These are phyloP conservation scores for Talaromyces sp. DNA, from an alignment of 2,329 filamentous ascomycete species.

Conservation along the genomic window DNA sequence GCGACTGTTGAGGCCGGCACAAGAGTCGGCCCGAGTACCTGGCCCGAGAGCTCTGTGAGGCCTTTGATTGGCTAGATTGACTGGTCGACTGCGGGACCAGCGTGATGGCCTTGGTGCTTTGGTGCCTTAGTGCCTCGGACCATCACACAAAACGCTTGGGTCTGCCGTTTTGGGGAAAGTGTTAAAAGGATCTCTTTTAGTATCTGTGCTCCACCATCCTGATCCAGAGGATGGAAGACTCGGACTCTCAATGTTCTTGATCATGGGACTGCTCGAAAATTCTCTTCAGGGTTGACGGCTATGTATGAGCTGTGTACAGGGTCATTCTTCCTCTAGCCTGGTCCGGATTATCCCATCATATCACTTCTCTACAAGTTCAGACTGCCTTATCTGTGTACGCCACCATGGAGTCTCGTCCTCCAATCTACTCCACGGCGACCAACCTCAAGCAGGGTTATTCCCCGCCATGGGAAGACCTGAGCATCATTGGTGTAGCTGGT, in stretches of 20 bases:
- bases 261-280: not conserved
- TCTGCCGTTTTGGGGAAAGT: slow-evolving; percentile 14
- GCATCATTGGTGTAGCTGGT: slow-evolving; percentile 93
- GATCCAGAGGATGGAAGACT: not conserved
- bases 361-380: not conserved
- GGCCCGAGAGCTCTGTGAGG: not conserved
- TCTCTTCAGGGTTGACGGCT: slow-evolving; percentile 8
- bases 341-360: not conserved
- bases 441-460: slow-evolving; percentile 62
- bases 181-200: slow-evolving; percentile 6
- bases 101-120: not conserved
- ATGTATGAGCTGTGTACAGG: slow-evolving; percentile 13
- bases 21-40: slow-evolving; percentile 17
- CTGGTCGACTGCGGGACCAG: not conserved
- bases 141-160: not conserved
- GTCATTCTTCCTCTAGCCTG: slow-evolving; percentile 14
- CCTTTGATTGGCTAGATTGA: not conserved
- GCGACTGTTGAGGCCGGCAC: slow-evolving; percentile 11
- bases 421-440: slow-evolving; percentile 34
- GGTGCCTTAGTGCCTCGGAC: slow-evolving; percentile 8
- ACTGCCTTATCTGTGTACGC: slow-evolving; percentile 2
- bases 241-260: slow-evolving; percentile 1
- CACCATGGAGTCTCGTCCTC: slow-evolving; percentile 36
- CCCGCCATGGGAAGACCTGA: slow-evolving; percentile 92
- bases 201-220: slow-evolving; percentile 12